Evolutionary conservation across 306 rosid species (phyloP).

Genomic region (Sicyos baderoa): DNA sequence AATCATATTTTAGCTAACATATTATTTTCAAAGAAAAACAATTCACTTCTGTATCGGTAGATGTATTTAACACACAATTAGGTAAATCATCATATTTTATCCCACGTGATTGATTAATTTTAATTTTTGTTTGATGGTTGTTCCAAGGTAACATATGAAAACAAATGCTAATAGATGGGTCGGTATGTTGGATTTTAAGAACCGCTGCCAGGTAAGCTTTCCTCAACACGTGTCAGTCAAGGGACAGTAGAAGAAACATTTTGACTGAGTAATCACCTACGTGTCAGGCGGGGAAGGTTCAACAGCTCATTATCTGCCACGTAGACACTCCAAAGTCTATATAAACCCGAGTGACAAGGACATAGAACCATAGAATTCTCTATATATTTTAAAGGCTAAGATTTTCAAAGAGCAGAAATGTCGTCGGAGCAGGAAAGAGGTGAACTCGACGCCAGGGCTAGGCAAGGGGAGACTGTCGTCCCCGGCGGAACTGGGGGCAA

Average conservation of each 20-base stretch:
- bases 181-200: not conserved
- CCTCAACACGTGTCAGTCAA: not conserved
- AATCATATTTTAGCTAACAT: no score
- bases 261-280: conserved; percentile 17
- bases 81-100: no score
- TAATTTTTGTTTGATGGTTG: no score
- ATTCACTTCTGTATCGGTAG: no score
- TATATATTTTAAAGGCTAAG: not conserved
- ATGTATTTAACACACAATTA: no score
- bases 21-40: no score
- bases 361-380: not conserved
- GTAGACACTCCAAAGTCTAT: not conserved
- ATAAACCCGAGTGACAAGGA: not conserved
- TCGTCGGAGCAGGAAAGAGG: conserved; percentile 37
- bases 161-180: not conserved
- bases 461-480: conserved; percentile 58
- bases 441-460: conserved; percentile 55
- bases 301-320: not conserved
- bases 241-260: not conserved
- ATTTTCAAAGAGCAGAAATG: conserved; percentile 24
- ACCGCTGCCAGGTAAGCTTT: not conserved
- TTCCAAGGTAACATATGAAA: no score
- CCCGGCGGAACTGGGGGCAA: conserved; percentile 84
- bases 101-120: no score
- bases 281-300: not conserved